Base-by-base conservation (phyloP, 2,329 filamentous ascomycete genomes). In the Trichoderma simmonsii region DNA sequence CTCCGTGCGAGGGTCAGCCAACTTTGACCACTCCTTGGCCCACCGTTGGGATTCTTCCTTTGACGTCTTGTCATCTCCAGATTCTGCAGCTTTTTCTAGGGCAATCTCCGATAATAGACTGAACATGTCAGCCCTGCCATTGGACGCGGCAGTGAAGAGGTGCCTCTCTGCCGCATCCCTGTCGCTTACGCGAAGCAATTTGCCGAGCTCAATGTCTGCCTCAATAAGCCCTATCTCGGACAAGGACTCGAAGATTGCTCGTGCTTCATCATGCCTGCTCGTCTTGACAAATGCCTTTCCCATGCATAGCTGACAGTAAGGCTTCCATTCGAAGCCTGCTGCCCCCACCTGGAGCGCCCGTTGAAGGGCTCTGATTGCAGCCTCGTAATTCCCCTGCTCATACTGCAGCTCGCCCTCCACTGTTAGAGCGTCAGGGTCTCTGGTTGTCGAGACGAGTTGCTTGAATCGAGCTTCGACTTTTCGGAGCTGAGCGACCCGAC, bases 361-460 rank as follows among this genome's bases (percentile, higher is more conserved):
- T 39, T 75, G 71, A 12, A 80, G 70, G 5, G 73, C 59, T 18
- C 64, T 66, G 28, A 72, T 73, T 5, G 79, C 77, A 9, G 74
- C 75, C 1, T 72, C 70, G 66, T 76, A 77, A 39, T 75, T 77
- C 6, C 76, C 77, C 51, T 75, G 73, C 30, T 64, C 60, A 62
- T 75, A 76, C 14, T 80, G 77, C 30, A 75, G 30, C 67, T 79
- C 77, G 18, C 79, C 82, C 56, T 82, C 77, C 9, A 78, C 75
- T 4, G 79, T 78, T 26, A 83, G 75, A 36, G 81, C 82, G 59
- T 83, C 76, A 4, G 80, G 75, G 48, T 83, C 77, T n/a, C 74
- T 76, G 30, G 76, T 78, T 34, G 73, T 70, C 14, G 74, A 57
- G 32, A 82, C 75, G 11, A 84, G 73, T 30, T 77, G 64, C 73